phyloP scores from a whole-genome alignment of 139 green algal species.

The Deuterostichococcus epilithicus region DNA sequence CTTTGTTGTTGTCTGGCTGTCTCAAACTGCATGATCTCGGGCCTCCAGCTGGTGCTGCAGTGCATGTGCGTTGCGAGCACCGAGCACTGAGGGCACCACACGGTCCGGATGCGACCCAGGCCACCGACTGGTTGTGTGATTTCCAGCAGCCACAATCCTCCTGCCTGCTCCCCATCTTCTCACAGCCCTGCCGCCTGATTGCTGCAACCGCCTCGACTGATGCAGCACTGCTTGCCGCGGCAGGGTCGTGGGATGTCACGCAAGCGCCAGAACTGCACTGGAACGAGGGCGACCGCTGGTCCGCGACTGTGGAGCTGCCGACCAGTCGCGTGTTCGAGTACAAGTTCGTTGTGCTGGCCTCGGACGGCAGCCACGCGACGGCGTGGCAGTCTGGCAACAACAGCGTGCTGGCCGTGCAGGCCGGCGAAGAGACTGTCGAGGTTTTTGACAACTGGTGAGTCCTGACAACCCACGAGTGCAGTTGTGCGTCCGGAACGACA shows the following conservation, averaged over 20 bases:
- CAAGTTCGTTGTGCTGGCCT: conserved; percentile 54
- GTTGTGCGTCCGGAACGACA: too few relatives aligned
- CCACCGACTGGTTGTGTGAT: too few relatives aligned
- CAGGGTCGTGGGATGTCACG: conserved; percentile 32
- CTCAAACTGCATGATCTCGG: neutral
- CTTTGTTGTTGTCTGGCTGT: too few relatives aligned
- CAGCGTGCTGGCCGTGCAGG: conserved; percentile 44
- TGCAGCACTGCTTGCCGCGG: neutral
- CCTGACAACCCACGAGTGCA: neutral
- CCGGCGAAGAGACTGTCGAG: conserved; percentile 30
- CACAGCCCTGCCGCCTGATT: too few relatives aligned
- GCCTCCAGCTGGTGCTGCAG: neutral
- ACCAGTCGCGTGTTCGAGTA: conserved; percentile 41
- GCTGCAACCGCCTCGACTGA: too few relatives aligned
- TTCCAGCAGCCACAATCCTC: too few relatives aligned
- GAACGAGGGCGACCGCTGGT: conserved; percentile 43
- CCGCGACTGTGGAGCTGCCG: conserved; percentile 25
- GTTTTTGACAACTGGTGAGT: conserved; percentile 54
- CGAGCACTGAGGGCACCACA: too few relatives aligned
- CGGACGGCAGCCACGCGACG: conserved; percentile 21
- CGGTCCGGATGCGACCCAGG: too few relatives aligned
- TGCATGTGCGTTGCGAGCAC: too few relatives aligned
- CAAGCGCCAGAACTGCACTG: conserved; percentile 36
- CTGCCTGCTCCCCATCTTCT: too few relatives aligned
- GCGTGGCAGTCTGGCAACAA: conserved; percentile 59